A percentile compares a stretch with the other conserved stretches of the same genome.
Evolutionary conservation across 352 stramenopile species (phyloP).

Genomic region (Peronospora tabacina): DNA sequence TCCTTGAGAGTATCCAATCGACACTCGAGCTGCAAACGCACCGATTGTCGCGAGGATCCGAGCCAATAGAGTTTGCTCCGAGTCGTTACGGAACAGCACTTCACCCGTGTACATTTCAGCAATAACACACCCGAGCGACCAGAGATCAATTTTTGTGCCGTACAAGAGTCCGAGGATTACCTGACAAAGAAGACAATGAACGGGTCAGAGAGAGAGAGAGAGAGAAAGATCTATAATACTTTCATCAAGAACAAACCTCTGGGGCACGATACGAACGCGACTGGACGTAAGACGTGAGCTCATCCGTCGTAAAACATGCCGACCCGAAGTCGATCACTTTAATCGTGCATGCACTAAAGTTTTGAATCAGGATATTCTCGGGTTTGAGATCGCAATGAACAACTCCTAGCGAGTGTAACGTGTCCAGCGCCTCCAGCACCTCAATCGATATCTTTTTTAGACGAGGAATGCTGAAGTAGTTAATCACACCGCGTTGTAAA

Average conservation of each 20-base stretch:
- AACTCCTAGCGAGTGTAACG: slow-evolving; percentile 86
- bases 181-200: slow-evolving; percentile 13
- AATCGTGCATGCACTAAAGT: slow-evolving; percentile 88
- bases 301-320: slow-evolving; percentile 91
- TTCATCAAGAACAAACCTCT: slow-evolving; percentile 57
- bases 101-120: slow-evolving; percentile 85
- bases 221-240: not conserved
- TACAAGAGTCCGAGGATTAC: slow-evolving; percentile 95
- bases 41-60: slow-evolving; percentile 80
- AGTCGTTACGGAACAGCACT: slow-evolving; percentile 84
- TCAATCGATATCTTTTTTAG: slow-evolving; percentile 93
- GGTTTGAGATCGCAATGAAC: slow-evolving; percentile 99
- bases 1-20: not conserved
- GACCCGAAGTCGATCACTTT: slow-evolving; percentile 98
- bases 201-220: slow-evolving; percentile 38
- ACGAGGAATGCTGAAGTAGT: slow-evolving; percentile 92
- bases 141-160: slow-evolving; percentile 83
- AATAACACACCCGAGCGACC: slow-evolving; percentile 84
- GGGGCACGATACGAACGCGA: slow-evolving; percentile 95
- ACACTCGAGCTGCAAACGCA: slow-evolving; percentile 14
- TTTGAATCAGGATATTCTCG: slow-evolving; percentile 93
- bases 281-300: slow-evolving; percentile 96
- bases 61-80: slow-evolving; percentile 89
- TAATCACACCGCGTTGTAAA: slow-evolving; percentile 63
- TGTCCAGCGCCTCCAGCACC: slow-evolving; percentile 87